Evolutionary conservation across 306 rosid genomes (phyloP).

Genomic region (Lithocarpus polystachyus): DNA sequence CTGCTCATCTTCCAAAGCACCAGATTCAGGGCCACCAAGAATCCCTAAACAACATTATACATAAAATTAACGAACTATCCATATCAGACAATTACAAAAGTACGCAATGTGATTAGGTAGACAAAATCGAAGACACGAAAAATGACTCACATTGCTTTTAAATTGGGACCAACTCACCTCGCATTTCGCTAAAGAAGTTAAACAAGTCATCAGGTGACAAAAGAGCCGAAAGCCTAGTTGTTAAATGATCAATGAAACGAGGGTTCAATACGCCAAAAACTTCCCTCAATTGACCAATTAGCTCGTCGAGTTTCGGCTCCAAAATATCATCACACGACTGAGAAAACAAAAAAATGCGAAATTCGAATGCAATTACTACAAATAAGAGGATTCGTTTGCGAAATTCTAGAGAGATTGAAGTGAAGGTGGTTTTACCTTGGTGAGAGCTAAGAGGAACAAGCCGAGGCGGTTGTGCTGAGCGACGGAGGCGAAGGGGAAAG

Average conservation of each 20-base stretch:
- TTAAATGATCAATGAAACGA: constrained; percentile 64
- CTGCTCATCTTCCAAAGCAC: constrained; percentile 74
- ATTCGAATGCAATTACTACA: too few relatives aligned
- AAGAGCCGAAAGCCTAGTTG: constrained; percentile 59
- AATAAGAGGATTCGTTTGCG: too few relatives aligned
- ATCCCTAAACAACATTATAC: constrained; percentile 50
- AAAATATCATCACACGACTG: constrained; percentile 83
- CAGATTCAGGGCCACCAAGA: constrained; percentile 70
- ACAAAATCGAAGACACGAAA: background rate
- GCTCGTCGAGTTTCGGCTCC: constrained; percentile 89
- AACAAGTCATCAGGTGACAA: constrained; percentile 87
- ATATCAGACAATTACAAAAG: background rate
- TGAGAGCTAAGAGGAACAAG: constrained; percentile 70
- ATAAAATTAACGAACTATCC: background rate
- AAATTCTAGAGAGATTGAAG: background rate
- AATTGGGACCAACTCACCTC: constrained; percentile 49
- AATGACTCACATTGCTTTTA: background rate
- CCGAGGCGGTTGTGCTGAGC: constrained; percentile 83
- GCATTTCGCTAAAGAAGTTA: constrained; percentile 72
- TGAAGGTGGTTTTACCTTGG: constrained; percentile 46
- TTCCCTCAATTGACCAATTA: constrained; percentile 63
- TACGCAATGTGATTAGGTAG: background rate
- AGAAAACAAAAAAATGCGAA: background rate
- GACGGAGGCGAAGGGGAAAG: constrained; percentile 73
- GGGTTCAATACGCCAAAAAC: constrained; percentile 48